phyloP scores from a whole-genome alignment of 495 filamentous ascomycete species.

The Aspergillus avenaceus region DNA sequence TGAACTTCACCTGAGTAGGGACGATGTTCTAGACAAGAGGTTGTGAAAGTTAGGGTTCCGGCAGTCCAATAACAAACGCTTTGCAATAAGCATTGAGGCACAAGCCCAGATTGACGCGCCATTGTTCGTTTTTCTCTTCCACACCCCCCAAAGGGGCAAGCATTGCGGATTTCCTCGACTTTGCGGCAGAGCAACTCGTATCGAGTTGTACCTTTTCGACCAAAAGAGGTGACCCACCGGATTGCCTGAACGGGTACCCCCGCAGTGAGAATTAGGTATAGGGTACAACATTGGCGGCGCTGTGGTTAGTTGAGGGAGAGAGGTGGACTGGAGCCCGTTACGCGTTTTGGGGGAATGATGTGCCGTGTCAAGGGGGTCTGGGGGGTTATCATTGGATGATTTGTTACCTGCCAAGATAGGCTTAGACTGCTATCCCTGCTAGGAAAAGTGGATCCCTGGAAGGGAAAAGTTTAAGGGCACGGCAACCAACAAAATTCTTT shows the following conservation, averaged over 20 bases:
- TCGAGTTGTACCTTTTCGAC: constrained; percentile 5
- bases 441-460: background rate
- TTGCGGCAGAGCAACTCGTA: background rate
- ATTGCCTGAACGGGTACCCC: constrained; percentile 19
- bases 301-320: no score
- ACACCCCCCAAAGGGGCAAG: background rate
- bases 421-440: constrained; percentile 15
- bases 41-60: background rate
- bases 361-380: constrained; percentile 19
- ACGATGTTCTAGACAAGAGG: no score
- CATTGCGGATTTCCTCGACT: background rate
- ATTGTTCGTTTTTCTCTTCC: background rate
- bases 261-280: constrained; percentile 17
- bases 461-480: constrained; percentile 9
- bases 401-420: constrained; percentile 20
- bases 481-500: background rate
- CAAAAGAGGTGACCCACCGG: constrained; percentile 3
- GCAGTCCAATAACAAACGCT: background rate
- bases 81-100: background rate
- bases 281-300: constrained; percentile 2
- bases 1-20: no score
- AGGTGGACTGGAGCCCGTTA: constrained; percentile 14
- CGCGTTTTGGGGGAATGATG: constrained; percentile 26
- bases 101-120: background rate
- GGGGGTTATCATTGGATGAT: constrained; percentile 12